Evolutionary conservation across 768 basidiomycete genomes (phyloP), one percentile per base, ranked within the genome.

Genomic region (Hericium erinaceus): DNA sequence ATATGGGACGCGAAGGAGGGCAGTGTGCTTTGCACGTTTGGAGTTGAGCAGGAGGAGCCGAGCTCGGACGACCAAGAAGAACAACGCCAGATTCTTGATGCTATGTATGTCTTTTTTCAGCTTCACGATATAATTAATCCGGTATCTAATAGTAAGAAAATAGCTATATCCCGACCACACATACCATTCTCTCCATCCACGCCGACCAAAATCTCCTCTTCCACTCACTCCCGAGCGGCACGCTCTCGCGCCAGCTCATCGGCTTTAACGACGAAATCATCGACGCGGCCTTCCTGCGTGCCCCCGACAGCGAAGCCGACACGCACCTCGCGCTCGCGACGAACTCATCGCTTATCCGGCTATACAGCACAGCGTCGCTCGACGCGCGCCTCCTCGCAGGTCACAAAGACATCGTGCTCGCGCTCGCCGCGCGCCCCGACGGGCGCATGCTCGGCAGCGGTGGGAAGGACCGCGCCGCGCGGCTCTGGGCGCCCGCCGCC

Each of bases 261-360:
- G 97, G 97, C 0, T 99, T 88, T 78, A 98, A 98, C 69, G 97
- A 99, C 71, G 95, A 98, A 71, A 94, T 98, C 63, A 88, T 98
- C 53, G 97, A 98, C 65, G 81, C 85, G 4, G 77, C 80, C 26
- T 92, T 94, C 73, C 78, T 99, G 58, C 81, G 80, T 48, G 67
- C 77, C 37, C n/a, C 65, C 24, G 68, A 74, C 20, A 50, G 68
- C 18, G 65, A 61, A 54, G 60, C 62, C 37, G 90, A 94, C 68
- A 79, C 84, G 2, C 86, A 91, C 64, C 73, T 98, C 37, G 97
- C 95, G 18, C 76, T 99, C 18, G 95, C 95, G n/a, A 95, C 97
- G 41, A 99, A 99, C 70, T 98, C 97, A 1, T 91, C 93, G 24
- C 80, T 97, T 33, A 89, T 99, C 61, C 89, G 95, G 22, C 73